Evolutionary conservation across 1,284 basidiomycete genomes (phyloP), one percentile per base, ranked within the genome.

Genomic region (Leccinum griseonigrum): DNA sequence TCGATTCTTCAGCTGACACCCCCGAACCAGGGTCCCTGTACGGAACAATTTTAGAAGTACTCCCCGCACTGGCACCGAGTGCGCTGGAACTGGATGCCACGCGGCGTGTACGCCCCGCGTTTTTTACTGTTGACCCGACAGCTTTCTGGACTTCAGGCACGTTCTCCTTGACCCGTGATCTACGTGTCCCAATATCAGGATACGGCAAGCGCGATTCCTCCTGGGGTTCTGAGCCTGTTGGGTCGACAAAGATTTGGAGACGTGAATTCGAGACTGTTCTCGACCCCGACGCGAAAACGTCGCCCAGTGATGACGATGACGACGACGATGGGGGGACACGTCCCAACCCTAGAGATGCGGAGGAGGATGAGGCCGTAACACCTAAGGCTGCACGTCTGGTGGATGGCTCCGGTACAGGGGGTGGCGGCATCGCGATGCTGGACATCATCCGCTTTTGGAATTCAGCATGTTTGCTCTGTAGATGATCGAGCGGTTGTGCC

Each of bases 391-490:
- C 71, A 62, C 75, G 78, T 59, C 69, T 69, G 10, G 74, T 63
- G 14, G 73, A 63, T 22, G 77, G 56, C 46, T 76, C 66, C 9
- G 78, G 71, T 57, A 67, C 66, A 11, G 68, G 70, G 16, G 73
- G 65, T 1, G 73, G 66, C 8, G 79, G 76, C 57, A 80, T 70
- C 32, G 76, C 69, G 13, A 78, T 69, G 28, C 77, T 74, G 18
- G 76, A 74, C 84, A 90, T 87, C 87, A 89, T 88, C 14, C 93
- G 86, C 64, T 90, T 90, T 69, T 94, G 89, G 76, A 94, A 96
- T 54, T 94, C 91, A 56, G 84, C 76, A 72, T 94, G 87, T 62
- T 91, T 81, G 59, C 78, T 82, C 75, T 90, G 85, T 32, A 97
- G 81, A 53, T 88, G 87, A 55, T 92, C 91, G 26, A 92, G 76